Conservation (phyloP, 2,329 filamentous ascomycete species). For the Purpureocillium lavendulum region DNA sequence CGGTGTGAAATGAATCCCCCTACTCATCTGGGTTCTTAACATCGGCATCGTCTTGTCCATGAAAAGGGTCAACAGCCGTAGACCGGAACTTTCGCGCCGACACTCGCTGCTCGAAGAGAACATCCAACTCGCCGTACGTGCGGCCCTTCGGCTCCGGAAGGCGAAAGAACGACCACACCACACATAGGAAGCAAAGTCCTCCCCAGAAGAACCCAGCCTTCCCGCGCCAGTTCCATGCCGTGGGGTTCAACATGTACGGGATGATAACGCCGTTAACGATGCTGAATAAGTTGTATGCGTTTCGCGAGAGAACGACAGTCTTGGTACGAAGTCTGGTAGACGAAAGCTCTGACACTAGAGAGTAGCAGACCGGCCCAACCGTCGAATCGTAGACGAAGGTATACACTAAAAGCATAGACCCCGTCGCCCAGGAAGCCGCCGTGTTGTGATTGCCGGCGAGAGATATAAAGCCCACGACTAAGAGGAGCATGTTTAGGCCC, state of each 20-base stretch:
- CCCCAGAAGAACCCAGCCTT: conserved; percentile 16
- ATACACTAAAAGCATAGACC: conserved; percentile 69
- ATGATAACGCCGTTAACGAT: conserved; percentile 6
- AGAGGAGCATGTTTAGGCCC: no score
- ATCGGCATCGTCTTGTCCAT: no score
- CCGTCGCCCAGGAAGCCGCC: conserved; percentile 31
- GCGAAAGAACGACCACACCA: conserved; percentile 34
- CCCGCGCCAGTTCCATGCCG: conserved; percentile 9
- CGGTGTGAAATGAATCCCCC: no score
- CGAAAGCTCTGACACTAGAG: conserved; percentile 69
- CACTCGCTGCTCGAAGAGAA: conserved; percentile 20
- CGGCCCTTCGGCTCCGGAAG: conserved; percentile 26
- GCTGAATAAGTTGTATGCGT: conserved; percentile 4
- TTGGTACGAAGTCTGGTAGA: conserved; percentile 73
- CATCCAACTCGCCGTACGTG: conserved; percentile 19
- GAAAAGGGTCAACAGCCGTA: no score
- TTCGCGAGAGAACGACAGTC: conserved; percentile 70
- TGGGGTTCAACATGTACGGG: conserved; percentile 9
- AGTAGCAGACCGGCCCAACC: conserved; percentile 80
- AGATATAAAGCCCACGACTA: conserved; percentile 76
- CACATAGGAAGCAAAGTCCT: conserved; percentile 21
- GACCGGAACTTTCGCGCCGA: no score
- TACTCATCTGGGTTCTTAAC: no score
- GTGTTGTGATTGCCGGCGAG: no score
- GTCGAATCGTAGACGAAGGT: conserved; percentile 69